Conservation (phyloP, 1,284 basidiomycete genomes). For the Meira nashicola region DNA sequence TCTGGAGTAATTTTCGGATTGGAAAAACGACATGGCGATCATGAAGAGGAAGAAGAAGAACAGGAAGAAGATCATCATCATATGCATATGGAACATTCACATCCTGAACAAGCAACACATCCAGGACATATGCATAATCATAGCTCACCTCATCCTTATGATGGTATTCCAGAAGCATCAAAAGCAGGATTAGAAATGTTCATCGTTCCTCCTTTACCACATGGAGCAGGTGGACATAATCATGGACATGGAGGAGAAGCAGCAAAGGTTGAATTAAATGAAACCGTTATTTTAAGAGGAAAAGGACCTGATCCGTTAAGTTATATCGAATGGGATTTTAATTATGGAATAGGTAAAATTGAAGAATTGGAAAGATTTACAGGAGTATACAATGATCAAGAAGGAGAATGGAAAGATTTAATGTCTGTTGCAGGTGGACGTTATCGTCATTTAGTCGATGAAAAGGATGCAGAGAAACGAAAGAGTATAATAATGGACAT, state of each 20-base stretch:
- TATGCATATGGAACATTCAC: no score
- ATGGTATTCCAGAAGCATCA: no score
- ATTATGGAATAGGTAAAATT: conserved; percentile 25
- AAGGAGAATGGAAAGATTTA: conserved; percentile 18
- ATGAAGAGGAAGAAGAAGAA: no score
- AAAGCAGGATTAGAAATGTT: no score
- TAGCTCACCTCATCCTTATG: no score
- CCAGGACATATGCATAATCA: no score
- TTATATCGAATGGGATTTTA: conserved; percentile 50
- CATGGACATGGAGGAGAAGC: conserved; percentile 24
- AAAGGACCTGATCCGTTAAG: conserved; percentile 48
- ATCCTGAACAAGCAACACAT: no score
- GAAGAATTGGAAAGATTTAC: conserved; percentile 32
- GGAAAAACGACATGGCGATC: no score
- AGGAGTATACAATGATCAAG: conserved; percentile 18
- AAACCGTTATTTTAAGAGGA: conserved; percentile 34
- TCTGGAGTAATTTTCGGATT: no score
- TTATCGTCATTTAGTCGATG: conserved; percentile 45
- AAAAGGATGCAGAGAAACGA: conserved; percentile 18
- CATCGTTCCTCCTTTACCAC: neutral
- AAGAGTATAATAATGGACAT: conserved; percentile 29
- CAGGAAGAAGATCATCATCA: no score
- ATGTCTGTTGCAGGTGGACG: conserved; percentile 38
- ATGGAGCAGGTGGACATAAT: conserved; percentile 18
- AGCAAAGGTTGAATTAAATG: conserved; percentile 29